Conservation (phyloP, 345 rosid species). For the Cardamine chenopodiifolia region DNA sequence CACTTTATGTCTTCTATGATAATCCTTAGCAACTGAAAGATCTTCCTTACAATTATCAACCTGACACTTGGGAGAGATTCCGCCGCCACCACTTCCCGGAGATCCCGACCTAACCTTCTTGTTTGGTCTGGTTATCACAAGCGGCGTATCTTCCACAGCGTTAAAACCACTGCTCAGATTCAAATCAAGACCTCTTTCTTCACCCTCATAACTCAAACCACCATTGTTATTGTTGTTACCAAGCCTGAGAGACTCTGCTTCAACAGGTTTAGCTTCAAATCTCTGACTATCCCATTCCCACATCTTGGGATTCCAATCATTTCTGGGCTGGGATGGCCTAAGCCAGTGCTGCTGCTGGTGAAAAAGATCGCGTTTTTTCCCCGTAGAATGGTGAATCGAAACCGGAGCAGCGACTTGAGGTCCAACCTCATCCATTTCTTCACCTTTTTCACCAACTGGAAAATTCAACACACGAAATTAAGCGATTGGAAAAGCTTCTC, state of each 20-base stretch:
- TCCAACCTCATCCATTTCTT: constrained; percentile 72
- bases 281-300: constrained; percentile 82
- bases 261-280: constrained; percentile 62
- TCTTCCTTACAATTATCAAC: constrained; percentile 83
- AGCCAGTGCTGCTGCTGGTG: constrained; percentile 37
- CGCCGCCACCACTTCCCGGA: constrained; percentile 52
- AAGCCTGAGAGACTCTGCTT: constrained; percentile 42
- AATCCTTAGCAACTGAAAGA: constrained; percentile 76
- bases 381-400: constrained; percentile 52
- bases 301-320: constrained; percentile 64
- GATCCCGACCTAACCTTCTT: constrained; percentile 79
- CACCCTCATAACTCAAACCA: constrained; percentile 42
- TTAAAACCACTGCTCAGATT: constrained; percentile 62
- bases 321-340: constrained; percentile 22
- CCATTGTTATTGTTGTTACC: constrained; percentile 33
- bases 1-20: constrained; percentile 90
- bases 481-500: neutral
- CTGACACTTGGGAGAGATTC: constrained; percentile 74
- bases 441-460: constrained; percentile 25
- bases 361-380: constrained; percentile 62
- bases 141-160: constrained; percentile 52
- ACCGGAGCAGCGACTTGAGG: constrained; percentile 64
- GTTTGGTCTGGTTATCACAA: constrained; percentile 46
- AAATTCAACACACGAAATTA: neutral
- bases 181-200: constrained; percentile 57